Evolutionary conservation across 768 basidiomycete species (phyloP), one percentile per base, ranked within the genome.

Genomic region (Hortiboletus flavorubellus): DNA sequence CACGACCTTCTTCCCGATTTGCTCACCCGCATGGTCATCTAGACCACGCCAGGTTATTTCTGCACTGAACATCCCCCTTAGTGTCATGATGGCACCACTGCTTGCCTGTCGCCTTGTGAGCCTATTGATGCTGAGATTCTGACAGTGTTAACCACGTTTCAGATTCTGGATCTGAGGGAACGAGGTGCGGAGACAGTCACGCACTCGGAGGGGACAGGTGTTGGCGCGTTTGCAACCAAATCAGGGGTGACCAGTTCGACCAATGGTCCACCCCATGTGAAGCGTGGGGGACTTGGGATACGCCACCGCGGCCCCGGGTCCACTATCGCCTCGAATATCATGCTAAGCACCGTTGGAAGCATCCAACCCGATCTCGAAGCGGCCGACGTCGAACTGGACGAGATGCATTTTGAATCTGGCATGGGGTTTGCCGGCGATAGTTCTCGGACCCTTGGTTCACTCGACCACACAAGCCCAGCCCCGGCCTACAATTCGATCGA

Each of bases 121-220:
- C 56, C 21, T 34, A 39, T n/a, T 21, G 8, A 41, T 48, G 16
- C 16, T 41, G 39, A 26, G 21, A 49, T 35, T 29, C 33, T 33
- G 50, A 26, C 12, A 56, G 37, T 26, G 42, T 51, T 56, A 46
- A 65, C 46, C 16, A n/a, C 37, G 38, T 43, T n/a, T 31, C 54
- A 88, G 86, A 91, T 91, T 67, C 80, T 91, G 53, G 89, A 91
- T 67, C 81, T 91, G 57, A 87, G 87, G 29, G 86, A 91, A 66
- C 85, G 89, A 54, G 87, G 89, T 40, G 87, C 88, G 0, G 86
- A 90, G 65, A 89, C 89, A 8, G 86, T 85, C 18, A 79, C 82
- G 2, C 85, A 88, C 65, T 90, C 87, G 14, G 85, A 86, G 59
- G 84, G 83, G n/a, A 83, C 82, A 12, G 85, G 84, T 7, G 79